Percentiles rank a stretch among this genome's conserved stretches.
Evolutionary conservation across 345 rosid genomes (phyloP).

Genomic region (Ceriops decandra): DNA sequence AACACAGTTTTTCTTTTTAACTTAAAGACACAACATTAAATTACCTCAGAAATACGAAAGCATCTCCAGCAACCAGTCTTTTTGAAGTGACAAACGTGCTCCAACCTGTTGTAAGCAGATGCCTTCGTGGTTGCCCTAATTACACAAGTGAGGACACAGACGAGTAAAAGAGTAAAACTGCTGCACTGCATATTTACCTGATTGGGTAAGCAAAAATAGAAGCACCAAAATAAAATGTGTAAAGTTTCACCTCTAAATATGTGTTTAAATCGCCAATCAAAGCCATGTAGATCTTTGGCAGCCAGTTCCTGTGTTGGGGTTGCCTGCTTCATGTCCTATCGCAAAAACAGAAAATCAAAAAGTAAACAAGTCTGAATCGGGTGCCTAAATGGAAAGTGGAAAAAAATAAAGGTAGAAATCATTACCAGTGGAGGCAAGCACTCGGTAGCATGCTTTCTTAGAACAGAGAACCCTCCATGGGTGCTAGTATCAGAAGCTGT

Average conservation of each 20-base stretch:
- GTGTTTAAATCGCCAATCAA: conserved; percentile 93
- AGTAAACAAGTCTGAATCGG: not conserved
- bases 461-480: conserved; percentile 94
- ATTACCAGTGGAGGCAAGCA: conserved; percentile 92
- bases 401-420: not conserved
- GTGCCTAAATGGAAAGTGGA: not conserved
- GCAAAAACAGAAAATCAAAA: not conserved
- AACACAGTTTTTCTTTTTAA: not conserved
- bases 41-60: conserved; percentile 86
- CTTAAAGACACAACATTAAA: not conserved
- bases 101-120: conserved; percentile 94
- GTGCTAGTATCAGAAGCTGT: conserved; percentile 99
- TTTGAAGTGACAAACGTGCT: conserved; percentile 90
- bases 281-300: conserved; percentile 90
- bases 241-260: conserved; percentile 66
- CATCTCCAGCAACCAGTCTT: conserved; percentile 82
- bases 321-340: conserved; percentile 80
- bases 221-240: not conserved
- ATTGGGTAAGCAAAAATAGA: not conserved
- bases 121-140: conserved; percentile 89
- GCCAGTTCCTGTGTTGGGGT: conserved; percentile 89
- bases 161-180: not conserved
- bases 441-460: conserved; percentile 81
- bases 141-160: not conserved
- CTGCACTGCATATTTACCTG: not conserved